These are phyloP conservation scores for Umbelopsis vinacea DNA, from an alignment of 192 early-diverging fungal genomes.

Conservation along the genomic window DNA sequence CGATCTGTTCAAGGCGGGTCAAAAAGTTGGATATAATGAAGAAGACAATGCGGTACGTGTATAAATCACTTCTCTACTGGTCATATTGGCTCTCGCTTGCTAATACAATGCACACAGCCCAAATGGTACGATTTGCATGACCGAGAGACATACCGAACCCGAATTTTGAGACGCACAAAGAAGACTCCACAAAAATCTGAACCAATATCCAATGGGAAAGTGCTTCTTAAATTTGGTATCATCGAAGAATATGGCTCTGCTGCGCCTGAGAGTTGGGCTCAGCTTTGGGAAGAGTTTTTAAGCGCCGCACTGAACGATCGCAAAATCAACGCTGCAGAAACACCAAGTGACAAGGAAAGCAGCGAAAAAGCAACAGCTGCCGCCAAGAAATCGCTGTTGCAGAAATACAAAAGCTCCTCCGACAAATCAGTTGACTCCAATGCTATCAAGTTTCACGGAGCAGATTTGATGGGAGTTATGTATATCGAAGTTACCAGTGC, in stretches of 20 bases:
- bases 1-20: slow-evolving; percentile 50
- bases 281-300: slow-evolving; percentile 8
- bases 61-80: background rate
- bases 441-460: slow-evolving; percentile 26
- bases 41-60: slow-evolving; percentile 48
- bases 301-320: background rate
- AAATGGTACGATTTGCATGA: background rate
- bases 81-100: background rate
- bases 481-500: slow-evolving; percentile 37
- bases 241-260: background rate
- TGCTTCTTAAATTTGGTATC: slow-evolving; percentile 8
- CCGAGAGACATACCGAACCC: background rate
- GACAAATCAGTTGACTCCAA: background rate
- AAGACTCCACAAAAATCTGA: background rate
- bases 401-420: background rate
- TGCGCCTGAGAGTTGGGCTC: background rate
- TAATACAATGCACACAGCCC: background rate
- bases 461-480: slow-evolving; percentile 42
- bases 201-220: background rate
- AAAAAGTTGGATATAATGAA: slow-evolving; percentile 48
- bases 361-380: background rate
- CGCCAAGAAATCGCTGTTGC: background rate
- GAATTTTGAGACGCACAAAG: slow-evolving; percentile 1
- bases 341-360: background rate
- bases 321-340: background rate